A percentile compares a stretch with the other conserved stretches of the same genome.
Evolutionary conservation across 306 rosid genomes (phyloP).

Genomic region (Inga leiocalycina): DNA sequence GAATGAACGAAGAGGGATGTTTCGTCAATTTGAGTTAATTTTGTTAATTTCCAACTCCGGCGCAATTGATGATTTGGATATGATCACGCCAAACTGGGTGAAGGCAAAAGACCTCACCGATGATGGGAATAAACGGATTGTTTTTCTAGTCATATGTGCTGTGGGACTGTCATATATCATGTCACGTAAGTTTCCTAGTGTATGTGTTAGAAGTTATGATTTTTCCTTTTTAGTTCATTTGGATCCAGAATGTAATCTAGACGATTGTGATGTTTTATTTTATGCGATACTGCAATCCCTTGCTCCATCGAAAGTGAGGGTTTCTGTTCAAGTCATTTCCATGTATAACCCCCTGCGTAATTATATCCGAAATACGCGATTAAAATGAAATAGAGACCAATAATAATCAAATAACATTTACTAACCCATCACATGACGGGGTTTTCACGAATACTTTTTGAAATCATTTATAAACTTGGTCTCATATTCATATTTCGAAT

Average conservation of each 20-base stretch:
- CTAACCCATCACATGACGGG: no score
- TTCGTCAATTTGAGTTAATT: constrained; percentile 25
- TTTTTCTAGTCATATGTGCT: constrained; percentile 56
- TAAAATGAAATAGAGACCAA: no score
- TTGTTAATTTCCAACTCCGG: not conserved
- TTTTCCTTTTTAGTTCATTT: not conserved
- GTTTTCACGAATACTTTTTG: no score
- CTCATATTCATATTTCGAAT: no score
- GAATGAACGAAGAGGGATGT: not conserved
- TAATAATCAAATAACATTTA: no score
- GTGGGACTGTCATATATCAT: constrained; percentile 71
- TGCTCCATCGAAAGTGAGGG: not conserved
- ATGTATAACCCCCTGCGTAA: no score
- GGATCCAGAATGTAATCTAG: not conserved
- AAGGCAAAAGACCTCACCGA: constrained; percentile 59
- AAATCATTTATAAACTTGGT: no score
- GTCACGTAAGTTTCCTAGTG: constrained; percentile 53
- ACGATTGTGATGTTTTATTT: not conserved
- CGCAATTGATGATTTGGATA: constrained; percentile 21
- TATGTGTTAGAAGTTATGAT: not conserved
- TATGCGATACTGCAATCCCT: not conserved
- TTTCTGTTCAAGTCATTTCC: not conserved
- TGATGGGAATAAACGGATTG: constrained; percentile 70
- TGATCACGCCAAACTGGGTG: constrained; percentile 59
- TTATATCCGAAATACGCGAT: no score